Percentiles rank a stretch among this genome's conserved stretches.
Evolutionary conservation across 2,329 filamentous ascomycete species (phyloP).

Genomic region (Paramyrothecium sp.): DNA sequence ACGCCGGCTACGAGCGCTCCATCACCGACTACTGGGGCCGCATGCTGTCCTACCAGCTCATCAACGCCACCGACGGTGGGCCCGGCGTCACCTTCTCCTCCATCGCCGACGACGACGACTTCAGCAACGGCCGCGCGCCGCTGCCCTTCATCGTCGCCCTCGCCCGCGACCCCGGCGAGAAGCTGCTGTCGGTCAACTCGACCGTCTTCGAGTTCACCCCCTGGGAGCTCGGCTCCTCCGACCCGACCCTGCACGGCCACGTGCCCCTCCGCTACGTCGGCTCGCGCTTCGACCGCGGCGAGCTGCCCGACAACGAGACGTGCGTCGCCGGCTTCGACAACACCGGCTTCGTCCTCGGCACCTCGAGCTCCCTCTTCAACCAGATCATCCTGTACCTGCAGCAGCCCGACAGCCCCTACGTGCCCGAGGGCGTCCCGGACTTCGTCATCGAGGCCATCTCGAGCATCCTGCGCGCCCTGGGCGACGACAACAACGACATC

Average conservation of each 20-base stretch:
- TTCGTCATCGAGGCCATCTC: constrained; percentile 43
- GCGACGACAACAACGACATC: constrained; percentile 67
- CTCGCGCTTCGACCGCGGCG: constrained; percentile 54
- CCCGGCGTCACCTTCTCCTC: constrained; percentile 81
- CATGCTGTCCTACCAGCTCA: constrained; percentile 80
- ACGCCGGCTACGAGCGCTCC: constrained; percentile 51
- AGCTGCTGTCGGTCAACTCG: constrained; percentile 49
- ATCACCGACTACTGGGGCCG: constrained; percentile 91
- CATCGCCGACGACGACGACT: constrained; percentile 41
- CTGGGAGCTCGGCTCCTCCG: constrained; percentile 66
- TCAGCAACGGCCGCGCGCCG: constrained; percentile 40
- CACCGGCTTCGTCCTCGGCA: constrained; percentile 77
- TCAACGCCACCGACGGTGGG: constrained; percentile 74
- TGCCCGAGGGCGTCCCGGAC: constrained; percentile 47
- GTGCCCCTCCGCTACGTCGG: constrained; percentile 59
- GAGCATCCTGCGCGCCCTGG: constrained; percentile 53
- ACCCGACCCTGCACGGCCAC: constrained; percentile 59
- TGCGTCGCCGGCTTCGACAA: constrained; percentile 71
- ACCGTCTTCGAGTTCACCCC: constrained; percentile 66
- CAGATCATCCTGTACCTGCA: constrained; percentile 66
- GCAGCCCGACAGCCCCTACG: constrained; percentile 40
- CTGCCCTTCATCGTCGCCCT: constrained; percentile 51
- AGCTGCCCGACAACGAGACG: constrained; percentile 37
- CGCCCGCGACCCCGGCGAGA: constrained; percentile 41
- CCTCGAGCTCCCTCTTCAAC: constrained; percentile 81